Conservation (phyloP, 2,329 filamentous ascomycete species). For the Fusarium pseudocircinatum region DNA sequence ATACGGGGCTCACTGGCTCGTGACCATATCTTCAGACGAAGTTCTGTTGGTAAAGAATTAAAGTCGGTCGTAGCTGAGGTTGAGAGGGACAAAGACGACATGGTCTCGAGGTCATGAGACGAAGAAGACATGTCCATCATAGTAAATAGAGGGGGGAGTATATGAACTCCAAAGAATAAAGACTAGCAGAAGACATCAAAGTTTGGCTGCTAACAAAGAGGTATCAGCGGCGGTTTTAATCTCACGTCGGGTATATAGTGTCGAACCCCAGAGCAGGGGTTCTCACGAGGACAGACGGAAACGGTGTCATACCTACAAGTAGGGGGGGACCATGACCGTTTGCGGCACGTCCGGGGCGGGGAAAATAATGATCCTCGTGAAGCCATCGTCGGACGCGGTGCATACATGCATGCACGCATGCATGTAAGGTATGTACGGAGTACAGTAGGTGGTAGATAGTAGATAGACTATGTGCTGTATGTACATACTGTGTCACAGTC, state of each 20-base stretch:
- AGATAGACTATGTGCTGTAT: conserved; percentile 17
- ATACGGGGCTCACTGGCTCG: conserved; percentile 50
- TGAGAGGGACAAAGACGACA: conserved; percentile 4
- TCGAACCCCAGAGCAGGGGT: conserved; percentile 36
- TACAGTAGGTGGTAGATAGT: neutral
- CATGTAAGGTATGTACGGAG: neutral
- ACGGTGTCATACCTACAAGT: conserved; percentile 42
- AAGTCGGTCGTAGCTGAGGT: conserved; percentile 39
- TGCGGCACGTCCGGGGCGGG: conserved; percentile 42
- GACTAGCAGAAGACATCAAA: conserved; percentile 28
- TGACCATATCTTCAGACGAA: conserved; percentile 52
- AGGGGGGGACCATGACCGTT: conserved; percentile 40
- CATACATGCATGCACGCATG: neutral
- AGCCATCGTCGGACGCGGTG: conserved; percentile 42
- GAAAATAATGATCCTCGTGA: conserved; percentile 43
- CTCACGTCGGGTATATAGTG: conserved; percentile 36
- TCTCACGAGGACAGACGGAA: conserved; percentile 43
- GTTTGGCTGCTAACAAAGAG: conserved; percentile 23
- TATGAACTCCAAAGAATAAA: conserved; percentile 8
- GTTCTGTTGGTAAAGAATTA: conserved; percentile 47
- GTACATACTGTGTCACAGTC: conserved; percentile 41
- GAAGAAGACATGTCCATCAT: conserved; percentile 24
- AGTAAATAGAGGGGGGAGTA: neutral
- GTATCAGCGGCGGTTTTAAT: conserved; percentile 40
- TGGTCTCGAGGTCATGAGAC: conserved; percentile 7